phyloP scores from a whole-genome alignment of 139 green algal species.

The Closterium sp. region DNA sequence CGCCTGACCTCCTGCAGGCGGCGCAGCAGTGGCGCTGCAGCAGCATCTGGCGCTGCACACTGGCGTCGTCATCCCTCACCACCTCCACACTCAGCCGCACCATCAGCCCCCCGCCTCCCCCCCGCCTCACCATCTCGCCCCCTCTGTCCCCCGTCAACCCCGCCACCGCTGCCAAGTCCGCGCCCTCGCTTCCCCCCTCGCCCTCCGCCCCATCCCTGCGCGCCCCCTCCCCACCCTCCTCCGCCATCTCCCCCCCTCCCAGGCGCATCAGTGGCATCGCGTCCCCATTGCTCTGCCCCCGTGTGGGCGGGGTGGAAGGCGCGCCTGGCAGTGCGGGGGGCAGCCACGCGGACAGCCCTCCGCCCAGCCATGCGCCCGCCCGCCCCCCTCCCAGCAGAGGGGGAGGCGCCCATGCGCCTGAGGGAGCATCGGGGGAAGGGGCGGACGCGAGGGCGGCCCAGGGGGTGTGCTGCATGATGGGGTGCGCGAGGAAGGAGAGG shows the following conservation, averaged over 20 bases:
- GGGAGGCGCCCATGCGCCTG: not conserved
- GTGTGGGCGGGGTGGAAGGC: not conserved
- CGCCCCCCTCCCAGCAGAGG: not conserved
- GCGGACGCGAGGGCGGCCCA: not conserved
- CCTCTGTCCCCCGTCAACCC: not conserved
- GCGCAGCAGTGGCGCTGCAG: not conserved
- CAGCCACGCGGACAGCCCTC: not conserved
- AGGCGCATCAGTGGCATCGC: not conserved
- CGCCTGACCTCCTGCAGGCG: not conserved
- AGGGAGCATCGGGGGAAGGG: not conserved
- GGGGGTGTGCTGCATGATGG: not conserved
- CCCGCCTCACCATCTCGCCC: not conserved
- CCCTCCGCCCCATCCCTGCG: not conserved
- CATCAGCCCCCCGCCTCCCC: not conserved
- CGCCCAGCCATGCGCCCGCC: not conserved
- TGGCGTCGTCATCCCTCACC: not conserved
- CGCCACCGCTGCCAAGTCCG: not conserved
- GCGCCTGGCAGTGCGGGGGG: not conserved
- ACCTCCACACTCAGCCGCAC: not conserved
- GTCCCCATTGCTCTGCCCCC: not conserved
- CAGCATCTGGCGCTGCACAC: not conserved
- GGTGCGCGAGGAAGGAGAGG: not conserved
- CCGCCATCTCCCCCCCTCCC: not conserved
- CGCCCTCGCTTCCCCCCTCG: not conserved
- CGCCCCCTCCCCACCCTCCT: not conserved